Evolutionary conservation across 495 filamentous ascomycete genomes (phyloP).

Genomic region (Parmelia sp.): DNA sequence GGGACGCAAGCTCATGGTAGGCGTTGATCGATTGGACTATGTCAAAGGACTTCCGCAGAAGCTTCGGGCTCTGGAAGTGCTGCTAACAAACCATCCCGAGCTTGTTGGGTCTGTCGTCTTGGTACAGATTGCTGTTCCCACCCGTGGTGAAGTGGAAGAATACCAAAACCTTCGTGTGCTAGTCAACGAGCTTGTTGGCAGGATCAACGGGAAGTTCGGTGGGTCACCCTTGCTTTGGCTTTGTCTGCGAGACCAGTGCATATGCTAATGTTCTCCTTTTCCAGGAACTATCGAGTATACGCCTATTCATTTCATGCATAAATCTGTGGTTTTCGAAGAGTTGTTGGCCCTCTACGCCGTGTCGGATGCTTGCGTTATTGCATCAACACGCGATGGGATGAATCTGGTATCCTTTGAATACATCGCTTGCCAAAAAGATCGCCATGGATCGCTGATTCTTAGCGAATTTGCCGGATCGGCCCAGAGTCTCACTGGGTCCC

Average conservation of each 20-base stretch:
- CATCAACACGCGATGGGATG: slow-evolving; percentile 93
- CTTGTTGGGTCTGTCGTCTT: slow-evolving; percentile 86
- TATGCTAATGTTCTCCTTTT: slow-evolving; percentile 12
- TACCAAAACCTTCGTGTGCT: slow-evolving; percentile 87
- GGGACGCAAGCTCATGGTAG: slow-evolving; percentile 83
- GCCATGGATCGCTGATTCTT: slow-evolving; percentile 82
- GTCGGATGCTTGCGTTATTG: slow-evolving; percentile 83
- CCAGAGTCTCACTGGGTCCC: slow-evolving; percentile 73
- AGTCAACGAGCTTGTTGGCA: slow-evolving; percentile 83
- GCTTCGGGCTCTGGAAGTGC: slow-evolving; percentile 81
- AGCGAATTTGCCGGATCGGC: slow-evolving; percentile 92
- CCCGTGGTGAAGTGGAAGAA: slow-evolving; percentile 88
- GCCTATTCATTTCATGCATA: slow-evolving; percentile 91
- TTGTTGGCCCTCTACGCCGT: slow-evolving; percentile 88
- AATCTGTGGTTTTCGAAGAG: slow-evolving; percentile 72
- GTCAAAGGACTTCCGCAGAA: slow-evolving; percentile 97
- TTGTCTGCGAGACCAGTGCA: neutral
- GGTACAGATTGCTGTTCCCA: slow-evolving; percentile 89
- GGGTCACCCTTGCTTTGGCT: slow-evolving; percentile 14
- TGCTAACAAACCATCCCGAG: slow-evolving; percentile 86
- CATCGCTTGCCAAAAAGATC: slow-evolving; percentile 77
- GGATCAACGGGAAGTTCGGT: slow-evolving; percentile 91
- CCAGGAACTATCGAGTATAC: slow-evolving; percentile 81
- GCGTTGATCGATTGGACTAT: slow-evolving; percentile 88
- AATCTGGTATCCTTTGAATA: slow-evolving; percentile 96